Conservation (phyloP, 2,329 filamentous ascomycete species). For the Colletotrichum horii region DNA sequence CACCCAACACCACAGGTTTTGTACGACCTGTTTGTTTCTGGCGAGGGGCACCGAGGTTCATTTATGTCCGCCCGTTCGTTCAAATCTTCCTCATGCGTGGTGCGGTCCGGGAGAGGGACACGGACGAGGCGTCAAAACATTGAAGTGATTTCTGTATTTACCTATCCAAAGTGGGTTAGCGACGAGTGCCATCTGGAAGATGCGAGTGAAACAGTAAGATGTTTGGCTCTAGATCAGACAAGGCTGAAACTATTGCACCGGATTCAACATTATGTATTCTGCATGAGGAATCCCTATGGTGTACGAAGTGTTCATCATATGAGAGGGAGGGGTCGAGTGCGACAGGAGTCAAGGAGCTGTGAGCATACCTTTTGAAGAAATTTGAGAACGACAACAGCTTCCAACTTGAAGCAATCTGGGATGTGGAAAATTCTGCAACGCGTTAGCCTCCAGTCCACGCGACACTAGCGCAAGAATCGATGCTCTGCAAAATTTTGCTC, state of each 20-base stretch:
- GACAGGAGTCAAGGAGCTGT: neutral
- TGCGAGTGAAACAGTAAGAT: slow-evolving; percentile 25
- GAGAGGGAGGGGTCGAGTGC: slow-evolving; percentile 28
- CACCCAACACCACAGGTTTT: slow-evolving; percentile 61
- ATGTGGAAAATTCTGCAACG: neutral
- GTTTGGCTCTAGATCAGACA: slow-evolving; percentile 61
- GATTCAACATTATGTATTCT: slow-evolving; percentile 70
- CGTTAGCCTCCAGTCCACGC: neutral
- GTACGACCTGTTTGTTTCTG: slow-evolving; percentile 64
- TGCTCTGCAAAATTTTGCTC: slow-evolving; percentile 47
- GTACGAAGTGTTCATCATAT: slow-evolving; percentile 66
- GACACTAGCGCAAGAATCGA: neutral
- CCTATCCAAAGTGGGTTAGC: slow-evolving; percentile 49
- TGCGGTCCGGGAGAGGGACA: slow-evolving; percentile 19
- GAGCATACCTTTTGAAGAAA: slow-evolving; percentile 14
- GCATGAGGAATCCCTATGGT: slow-evolving; percentile 72
- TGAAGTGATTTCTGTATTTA: slow-evolving; percentile 31
- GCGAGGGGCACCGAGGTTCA: slow-evolving; percentile 55
- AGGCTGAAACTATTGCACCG: slow-evolving; percentile 70
- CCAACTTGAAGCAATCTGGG: slow-evolving; percentile 46
- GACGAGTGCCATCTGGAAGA: slow-evolving; percentile 21
- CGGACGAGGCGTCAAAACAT: neutral
- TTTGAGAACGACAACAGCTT: slow-evolving; percentile 33
- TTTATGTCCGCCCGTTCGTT: slow-evolving; percentile 76
- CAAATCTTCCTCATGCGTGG: slow-evolving; percentile 65